A percentile compares a stretch with the other conserved stretches of the same genome.
Conservation (phyloP, 2,329 filamentous ascomycete genomes). For the Nemania serpens region DNA sequence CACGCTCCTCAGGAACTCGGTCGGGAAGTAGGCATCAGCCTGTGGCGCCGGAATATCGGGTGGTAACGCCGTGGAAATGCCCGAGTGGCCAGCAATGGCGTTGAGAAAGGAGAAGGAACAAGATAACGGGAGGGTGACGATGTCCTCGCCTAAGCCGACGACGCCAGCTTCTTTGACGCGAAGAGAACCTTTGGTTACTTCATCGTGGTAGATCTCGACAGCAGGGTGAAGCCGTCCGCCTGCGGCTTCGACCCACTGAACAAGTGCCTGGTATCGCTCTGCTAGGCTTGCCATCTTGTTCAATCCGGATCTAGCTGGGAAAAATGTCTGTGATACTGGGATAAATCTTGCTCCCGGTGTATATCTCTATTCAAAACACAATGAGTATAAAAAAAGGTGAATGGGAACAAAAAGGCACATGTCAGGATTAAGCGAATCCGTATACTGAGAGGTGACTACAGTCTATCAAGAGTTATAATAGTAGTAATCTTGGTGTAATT, state of each 20-base stretch:
- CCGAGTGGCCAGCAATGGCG: conserved; percentile 47
- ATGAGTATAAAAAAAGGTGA: too few relatives aligned
- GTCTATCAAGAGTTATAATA: too few relatives aligned
- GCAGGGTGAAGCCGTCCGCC: conserved; percentile 49
- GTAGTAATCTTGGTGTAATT: too few relatives aligned
- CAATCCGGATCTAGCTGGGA: too few relatives aligned
- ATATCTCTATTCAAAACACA: too few relatives aligned
- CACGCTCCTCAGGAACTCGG: conserved; percentile 52
- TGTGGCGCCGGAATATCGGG: conserved; percentile 13
- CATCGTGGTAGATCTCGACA: conserved; percentile 58
- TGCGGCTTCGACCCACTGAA: conserved; percentile 23
- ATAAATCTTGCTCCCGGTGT: too few relatives aligned
- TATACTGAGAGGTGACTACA: too few relatives aligned
- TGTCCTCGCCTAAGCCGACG: conserved; percentile 46
- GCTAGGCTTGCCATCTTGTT: conserved; percentile 22
- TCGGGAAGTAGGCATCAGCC: conserved; percentile 48
- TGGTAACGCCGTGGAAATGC: conserved; percentile 24
- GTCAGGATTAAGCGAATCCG: too few relatives aligned
- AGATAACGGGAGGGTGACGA: conserved; percentile 58
- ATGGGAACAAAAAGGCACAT: too few relatives aligned
- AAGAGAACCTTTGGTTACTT: conserved; percentile 58
- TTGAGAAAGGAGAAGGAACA: conserved; percentile 65
- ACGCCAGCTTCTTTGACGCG: conserved; percentile 47
- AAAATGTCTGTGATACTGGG: too few relatives aligned
- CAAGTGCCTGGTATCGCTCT: conserved; percentile 24